Percentiles rank a stretch among this genome's conserved stretches.
Evolutionary conservation across 2,329 filamentous ascomycete genomes (phyloP).

Genomic region (Hypoxylon sp.): DNA sequence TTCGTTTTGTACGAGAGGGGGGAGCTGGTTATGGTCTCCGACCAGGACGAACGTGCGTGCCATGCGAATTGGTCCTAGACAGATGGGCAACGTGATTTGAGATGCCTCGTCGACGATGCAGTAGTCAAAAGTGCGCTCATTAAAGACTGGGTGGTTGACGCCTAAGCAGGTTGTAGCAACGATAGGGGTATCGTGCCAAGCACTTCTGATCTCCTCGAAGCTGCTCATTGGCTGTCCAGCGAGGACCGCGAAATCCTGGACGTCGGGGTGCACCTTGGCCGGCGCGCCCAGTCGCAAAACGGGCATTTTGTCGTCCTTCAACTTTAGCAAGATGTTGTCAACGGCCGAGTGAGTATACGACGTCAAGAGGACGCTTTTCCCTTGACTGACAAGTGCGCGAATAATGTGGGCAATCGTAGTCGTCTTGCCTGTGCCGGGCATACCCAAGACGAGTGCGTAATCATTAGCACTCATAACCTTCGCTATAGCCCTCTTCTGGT

Average conservation of each 20-base stretch:
- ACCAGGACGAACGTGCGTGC: conserved; percentile 94
- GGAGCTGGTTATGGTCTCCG: conserved; percentile 95
- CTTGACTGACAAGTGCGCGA: conserved; percentile 84
- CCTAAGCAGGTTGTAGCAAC: conserved; percentile 96
- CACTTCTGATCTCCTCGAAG: conserved; percentile 84
- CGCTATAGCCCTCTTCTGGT: conserved; percentile 86
- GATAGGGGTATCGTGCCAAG: conserved; percentile 87
- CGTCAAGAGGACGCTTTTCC: conserved; percentile 91
- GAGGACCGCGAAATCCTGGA: conserved; percentile 85
- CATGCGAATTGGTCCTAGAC: conserved; percentile 92
- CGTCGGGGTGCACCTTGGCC: conserved; percentile 88
- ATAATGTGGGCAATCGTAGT: conserved; percentile 99
- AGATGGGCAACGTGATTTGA: conserved; percentile 96
- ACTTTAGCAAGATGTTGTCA: conserved; percentile 96
- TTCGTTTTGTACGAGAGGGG: conserved; percentile 92
- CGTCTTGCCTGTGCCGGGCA: conserved; percentile 98
- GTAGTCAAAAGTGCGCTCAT: conserved; percentile 91
- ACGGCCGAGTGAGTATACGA: conserved; percentile 98
- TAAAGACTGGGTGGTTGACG: conserved; percentile 89
- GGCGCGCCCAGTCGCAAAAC: conserved; percentile 87
- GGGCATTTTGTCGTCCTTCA: conserved; percentile 80
- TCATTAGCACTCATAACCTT: conserved; percentile 97
- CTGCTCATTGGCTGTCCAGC: conserved; percentile 78
- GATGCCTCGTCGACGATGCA: conserved; percentile 99
- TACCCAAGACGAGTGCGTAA: conserved; percentile 96